Base-by-base conservation (phyloP, 2,329 filamentous ascomycete genomes). In the Aulographum hederae region DNA sequence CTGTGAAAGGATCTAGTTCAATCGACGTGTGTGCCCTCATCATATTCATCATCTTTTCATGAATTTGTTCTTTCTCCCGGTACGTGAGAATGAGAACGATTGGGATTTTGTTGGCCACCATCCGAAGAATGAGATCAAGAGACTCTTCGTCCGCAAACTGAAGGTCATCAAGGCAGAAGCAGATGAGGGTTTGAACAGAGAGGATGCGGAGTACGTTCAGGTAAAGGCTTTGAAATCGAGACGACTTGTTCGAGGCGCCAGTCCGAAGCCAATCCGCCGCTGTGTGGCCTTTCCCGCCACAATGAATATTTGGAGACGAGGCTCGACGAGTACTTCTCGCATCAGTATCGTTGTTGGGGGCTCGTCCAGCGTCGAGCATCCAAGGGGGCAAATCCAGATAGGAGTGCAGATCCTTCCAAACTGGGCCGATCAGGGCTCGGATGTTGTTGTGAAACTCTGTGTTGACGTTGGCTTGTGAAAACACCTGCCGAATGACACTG, bases 111-210 rank as follows among this genome's bases (percentile, higher is more conserved):
- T 77, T 73, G 31, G 66, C 64, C 34, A 92, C 71, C 32, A 94
- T 82, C 43, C 84, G 76, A 12, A 75, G 68, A 25, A 94, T 75
- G 32, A 94, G 60, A 35, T 92, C 81, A 30, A 89, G 57, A 11
- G 78, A 89, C 50, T 94, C 86, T 17, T 78, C 70, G 46, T 94
- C 86, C 5, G 84, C 82, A 50, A 82, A 89, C 43, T 94, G 84
- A 19, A 94, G 57, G 51, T 94, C 86, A 45, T 94, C 86, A 18
- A 94, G 56, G 43, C 75, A 84, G 42, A 93, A 74, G 45, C 81
- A 91, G 33, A 93, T 84, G 43, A 93, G 73, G 43, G 85, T 89
- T 48, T 85, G 74, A 14, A 74, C 65, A 0, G 81, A 78, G 34
- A 95, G 73, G 26, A 91, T 69, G 32, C 80, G 70, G 31, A 94